A percentile compares a stretch with the other conserved stretches of the same genome.
phyloP scores from a whole-genome alignment of 495 filamentous ascomycete species.

The Aspergillus diversus region DNA sequence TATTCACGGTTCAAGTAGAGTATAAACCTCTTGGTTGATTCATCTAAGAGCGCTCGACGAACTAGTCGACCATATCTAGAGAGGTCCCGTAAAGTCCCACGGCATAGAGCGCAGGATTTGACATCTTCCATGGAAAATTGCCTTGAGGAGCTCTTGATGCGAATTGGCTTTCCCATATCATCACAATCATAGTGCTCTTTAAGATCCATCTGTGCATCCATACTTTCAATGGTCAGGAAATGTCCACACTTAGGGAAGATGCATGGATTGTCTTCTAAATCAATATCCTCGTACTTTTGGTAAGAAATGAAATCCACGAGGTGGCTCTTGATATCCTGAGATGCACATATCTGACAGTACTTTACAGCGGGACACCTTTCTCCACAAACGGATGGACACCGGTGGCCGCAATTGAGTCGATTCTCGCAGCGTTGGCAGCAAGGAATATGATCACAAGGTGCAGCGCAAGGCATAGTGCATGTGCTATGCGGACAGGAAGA shows the following conservation, averaged over 20 bases:
- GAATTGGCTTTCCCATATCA: constrained; percentile 40
- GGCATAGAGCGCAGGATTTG: constrained; percentile 65
- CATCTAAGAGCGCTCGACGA: constrained; percentile 63
- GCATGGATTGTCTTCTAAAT: constrained; percentile 62
- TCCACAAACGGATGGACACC: constrained; percentile 68
- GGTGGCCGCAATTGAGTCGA: constrained; percentile 64
- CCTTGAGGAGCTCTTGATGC: constrained; percentile 39
- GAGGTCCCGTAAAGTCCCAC: constrained; percentile 62
- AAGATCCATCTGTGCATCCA: constrained; percentile 70
- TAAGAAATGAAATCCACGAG: constrained; percentile 58
- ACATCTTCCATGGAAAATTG: constrained; percentile 58
- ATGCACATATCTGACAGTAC: constrained; percentile 60
- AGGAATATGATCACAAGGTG: constrained; percentile 63
- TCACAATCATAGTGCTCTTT: constrained; percentile 14
- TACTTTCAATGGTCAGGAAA: constrained; percentile 59
- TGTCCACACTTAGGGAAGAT: constrained; percentile 58
- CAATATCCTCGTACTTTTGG: constrained; percentile 54
- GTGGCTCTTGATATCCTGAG: constrained; percentile 43
- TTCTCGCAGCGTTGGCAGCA: constrained; percentile 67
- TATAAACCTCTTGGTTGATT: constrained; percentile 68
- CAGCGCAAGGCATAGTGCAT: constrained; percentile 66
- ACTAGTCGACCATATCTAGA: constrained; percentile 69
- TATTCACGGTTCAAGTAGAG: constrained; percentile 51
- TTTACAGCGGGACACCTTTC: constrained; percentile 59
- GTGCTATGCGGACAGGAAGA: constrained; percentile 60